These are phyloP conservation scores for Fonsecaea erecta DNA, from an alignment of 2,329 filamentous ascomycete genomes.

Conservation along the genomic window DNA sequence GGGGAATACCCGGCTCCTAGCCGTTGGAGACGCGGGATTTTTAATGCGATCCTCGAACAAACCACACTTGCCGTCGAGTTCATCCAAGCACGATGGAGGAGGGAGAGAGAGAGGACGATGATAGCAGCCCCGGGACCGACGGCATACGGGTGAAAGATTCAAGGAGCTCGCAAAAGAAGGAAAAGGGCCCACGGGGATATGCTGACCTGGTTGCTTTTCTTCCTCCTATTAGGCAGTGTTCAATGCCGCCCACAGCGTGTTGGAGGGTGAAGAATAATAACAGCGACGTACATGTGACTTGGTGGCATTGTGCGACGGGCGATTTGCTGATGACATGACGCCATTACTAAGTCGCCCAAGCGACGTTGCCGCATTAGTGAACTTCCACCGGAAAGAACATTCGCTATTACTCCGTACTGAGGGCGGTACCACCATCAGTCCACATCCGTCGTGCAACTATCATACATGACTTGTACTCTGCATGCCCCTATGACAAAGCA, in stretches of 20 bases:
- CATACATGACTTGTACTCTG: neutral
- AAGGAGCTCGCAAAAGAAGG: neutral
- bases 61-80: neutral
- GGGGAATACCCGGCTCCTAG: conserved; percentile 19
- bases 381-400: neutral
- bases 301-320: neutral
- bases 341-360: neutral
- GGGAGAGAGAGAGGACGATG: neutral
- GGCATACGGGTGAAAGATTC: neutral
- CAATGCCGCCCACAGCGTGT: neutral
- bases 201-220: neutral
- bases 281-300: neutral
- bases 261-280: neutral
- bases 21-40: conserved; percentile 25
- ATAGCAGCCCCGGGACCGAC: neutral
- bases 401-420: neutral
- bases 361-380: neutral
- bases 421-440: neutral
- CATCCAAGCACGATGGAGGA: neutral
- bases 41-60: conserved; percentile 14
- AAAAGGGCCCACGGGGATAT: neutral
- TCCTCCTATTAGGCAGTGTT: neutral
- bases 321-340: neutral
- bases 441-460: neutral
- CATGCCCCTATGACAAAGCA: conserved; percentile 4